A percentile compares a stretch with the other conserved stretches of the same genome.
Conservation (phyloP, 192 early-diverging fungal genomes). For the Rhizoclosmatium globosum region DNA sequence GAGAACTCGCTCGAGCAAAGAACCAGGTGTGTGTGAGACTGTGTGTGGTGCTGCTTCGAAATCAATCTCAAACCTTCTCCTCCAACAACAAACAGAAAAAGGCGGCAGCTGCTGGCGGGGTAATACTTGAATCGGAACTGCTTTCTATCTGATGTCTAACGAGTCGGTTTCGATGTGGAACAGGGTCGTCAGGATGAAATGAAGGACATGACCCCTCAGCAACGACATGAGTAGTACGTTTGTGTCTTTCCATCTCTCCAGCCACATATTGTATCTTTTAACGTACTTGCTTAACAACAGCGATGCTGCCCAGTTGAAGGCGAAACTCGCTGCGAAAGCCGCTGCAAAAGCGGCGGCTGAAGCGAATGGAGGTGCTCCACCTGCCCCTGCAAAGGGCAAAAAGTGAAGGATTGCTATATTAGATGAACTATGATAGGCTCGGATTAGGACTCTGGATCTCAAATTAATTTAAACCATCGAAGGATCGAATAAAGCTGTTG, state of each 20-base stretch:
- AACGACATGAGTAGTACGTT: constrained; percentile 23
- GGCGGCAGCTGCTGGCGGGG: constrained; percentile 8
- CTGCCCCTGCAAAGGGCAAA: constrained; percentile 7
- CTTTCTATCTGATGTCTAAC: background rate
- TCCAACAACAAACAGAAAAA: constrained; percentile 29
- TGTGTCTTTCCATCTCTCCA: background rate
- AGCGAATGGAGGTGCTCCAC: background rate
- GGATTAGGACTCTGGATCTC: no score
- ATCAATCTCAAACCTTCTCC: no score
- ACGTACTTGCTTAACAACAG: constrained; percentile 1
- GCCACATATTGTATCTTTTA: background rate
- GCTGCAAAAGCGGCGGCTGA: constrained; percentile 27
- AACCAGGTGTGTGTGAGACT: background rate
- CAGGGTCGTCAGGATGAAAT: constrained; percentile 23
- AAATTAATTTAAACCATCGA: no score
- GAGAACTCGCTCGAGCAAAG: constrained; percentile 33
- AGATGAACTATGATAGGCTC: no score
- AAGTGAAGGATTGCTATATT: no score
- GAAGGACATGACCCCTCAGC: constrained; percentile 35
- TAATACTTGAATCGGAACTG: background rate
- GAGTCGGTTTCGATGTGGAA: background rate
- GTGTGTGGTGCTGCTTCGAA: no score
- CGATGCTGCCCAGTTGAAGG: constrained; percentile 31
- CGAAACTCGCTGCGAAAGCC: constrained; percentile 26
- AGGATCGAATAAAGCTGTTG: no score